Percentiles rank a stretch among this genome's conserved stretches.
These are phyloP conservation scores for Sideroxylon spinosum DNA, from an alignment of 179 eudicot species.

Conservation along the genomic window DNA sequence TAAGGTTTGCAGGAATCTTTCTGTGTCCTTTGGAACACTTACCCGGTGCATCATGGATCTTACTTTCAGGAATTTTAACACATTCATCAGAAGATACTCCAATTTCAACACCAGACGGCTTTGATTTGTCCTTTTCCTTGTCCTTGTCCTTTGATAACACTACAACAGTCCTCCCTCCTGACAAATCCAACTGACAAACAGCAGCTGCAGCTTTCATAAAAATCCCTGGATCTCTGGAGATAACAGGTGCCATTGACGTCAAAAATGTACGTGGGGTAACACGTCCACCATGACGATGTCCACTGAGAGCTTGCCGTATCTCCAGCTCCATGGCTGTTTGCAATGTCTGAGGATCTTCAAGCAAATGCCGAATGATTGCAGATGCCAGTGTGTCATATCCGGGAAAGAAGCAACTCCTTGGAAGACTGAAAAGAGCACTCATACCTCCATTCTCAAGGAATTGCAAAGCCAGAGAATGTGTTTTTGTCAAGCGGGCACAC, in stretches of 20 bases:
- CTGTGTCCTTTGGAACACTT: conserved; percentile 80
- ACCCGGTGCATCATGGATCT: conserved; percentile 58
- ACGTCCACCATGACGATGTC: conserved; percentile 79
- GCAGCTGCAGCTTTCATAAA: conserved; percentile 84
- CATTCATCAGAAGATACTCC: conserved; percentile 54
- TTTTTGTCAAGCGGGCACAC: conserved; percentile 94
- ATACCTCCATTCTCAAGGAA: conserved; percentile 85
- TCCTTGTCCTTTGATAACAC: conserved; percentile 83
- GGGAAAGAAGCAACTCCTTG: conserved; percentile 76
- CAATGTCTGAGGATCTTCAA: conserved; percentile 94
- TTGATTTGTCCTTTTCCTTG: conserved; percentile 67
- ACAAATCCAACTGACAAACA: conserved; percentile 84
- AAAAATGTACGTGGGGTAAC: conserved; percentile 68
- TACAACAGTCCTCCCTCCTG: conserved; percentile 75
- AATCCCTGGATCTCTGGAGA: conserved; percentile 80
- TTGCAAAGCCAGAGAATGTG: conserved; percentile 67
- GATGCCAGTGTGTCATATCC: conserved; percentile 94
- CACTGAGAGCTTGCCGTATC: conserved; percentile 82
- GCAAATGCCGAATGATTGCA: conserved; percentile 88
- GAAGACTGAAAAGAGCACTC: conserved; percentile 72
- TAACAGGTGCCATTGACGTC: conserved; percentile 94
- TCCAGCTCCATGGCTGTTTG: conserved; percentile 98
- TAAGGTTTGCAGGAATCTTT: conserved; percentile 75
- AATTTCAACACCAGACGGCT: conserved; percentile 55
- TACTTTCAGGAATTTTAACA: conserved; percentile 53